A percentile compares a stretch with the other conserved stretches of the same genome.
Conservation (phyloP, 2,329 filamentous ascomycete species). For the Neoarthrinium moseri region DNA sequence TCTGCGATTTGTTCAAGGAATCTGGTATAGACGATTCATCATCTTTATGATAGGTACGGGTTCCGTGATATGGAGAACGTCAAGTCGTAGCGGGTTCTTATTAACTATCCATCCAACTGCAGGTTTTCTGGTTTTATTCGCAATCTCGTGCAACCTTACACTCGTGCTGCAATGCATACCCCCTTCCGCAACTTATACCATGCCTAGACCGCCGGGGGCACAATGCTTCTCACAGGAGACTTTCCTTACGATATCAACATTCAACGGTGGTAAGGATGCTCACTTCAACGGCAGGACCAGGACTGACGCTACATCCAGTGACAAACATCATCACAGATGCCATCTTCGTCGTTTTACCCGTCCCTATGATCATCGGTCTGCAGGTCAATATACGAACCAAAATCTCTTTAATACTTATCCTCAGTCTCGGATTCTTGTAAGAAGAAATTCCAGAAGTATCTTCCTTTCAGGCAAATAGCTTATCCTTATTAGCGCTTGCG, state of each 20-base stretch:
- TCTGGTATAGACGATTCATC: conserved; percentile 10
- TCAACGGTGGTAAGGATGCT: conserved; percentile 5
- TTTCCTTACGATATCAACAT: conserved; percentile 4
- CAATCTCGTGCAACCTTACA: conserved; percentile 9
- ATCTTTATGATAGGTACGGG: conserved; percentile 7
- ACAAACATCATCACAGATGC: conserved; percentile 12
- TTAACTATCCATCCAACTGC: too few species aligned
- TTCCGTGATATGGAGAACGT: too few species aligned
- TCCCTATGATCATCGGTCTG: conserved; percentile 10
- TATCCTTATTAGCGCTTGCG: conserved; percentile 3
- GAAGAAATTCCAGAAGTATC: not conserved
- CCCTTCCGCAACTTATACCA: not conserved
- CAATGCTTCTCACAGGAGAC: conserved; percentile 7
- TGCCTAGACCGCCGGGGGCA: conserved; percentile 2
- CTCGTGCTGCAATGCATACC: conserved; percentile 10
- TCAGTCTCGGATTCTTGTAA: conserved; percentile 11
- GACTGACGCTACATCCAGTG: not conserved
- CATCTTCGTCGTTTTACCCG: conserved; percentile 9
- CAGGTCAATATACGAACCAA: conserved; percentile 12
- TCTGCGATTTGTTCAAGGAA: conserved; percentile 9
- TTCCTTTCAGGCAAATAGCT: too few species aligned
- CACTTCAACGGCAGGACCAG: not conserved
- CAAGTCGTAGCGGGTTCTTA: too few species aligned
- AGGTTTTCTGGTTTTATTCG: conserved; percentile 11
- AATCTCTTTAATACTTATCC: not conserved